phyloP scores from a whole-genome alignment of 768 basidiomycete species.

The Podaxis sp. region DNA sequence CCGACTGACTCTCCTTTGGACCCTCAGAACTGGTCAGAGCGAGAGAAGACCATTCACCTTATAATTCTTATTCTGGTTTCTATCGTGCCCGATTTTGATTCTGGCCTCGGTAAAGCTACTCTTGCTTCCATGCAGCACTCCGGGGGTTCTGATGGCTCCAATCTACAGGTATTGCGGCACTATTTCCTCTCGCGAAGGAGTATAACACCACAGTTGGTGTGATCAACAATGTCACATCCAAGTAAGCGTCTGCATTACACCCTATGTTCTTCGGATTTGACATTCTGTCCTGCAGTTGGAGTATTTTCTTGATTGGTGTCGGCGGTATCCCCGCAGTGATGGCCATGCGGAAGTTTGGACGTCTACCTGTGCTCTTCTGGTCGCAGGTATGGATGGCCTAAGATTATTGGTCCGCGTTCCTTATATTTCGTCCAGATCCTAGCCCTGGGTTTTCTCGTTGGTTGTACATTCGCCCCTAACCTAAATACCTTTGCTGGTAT shows the following conservation, averaged over 20 bases:
- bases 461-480: constrained; percentile 51
- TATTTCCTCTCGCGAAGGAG: constrained; percentile 58
- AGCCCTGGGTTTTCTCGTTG: constrained; percentile 50
- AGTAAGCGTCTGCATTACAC: constrained; percentile 24
- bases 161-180: constrained; percentile 44
- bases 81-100: constrained; percentile 67
- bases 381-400: constrained; percentile 45
- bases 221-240: constrained; percentile 65
- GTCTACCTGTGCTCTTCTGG: constrained; percentile 71
- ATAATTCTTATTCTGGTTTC: constrained; percentile 63
- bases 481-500: constrained; percentile 56
- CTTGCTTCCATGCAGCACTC: background rate
- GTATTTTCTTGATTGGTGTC: constrained; percentile 60
- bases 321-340: constrained; percentile 61
- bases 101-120: constrained; percentile 50
- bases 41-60: constrained; percentile 54
- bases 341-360: constrained; percentile 60
- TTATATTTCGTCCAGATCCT: constrained; percentile 38
- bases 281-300: constrained; percentile 44
- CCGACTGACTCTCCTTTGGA: constrained; percentile 59
- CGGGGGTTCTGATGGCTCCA: background rate
- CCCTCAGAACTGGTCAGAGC: constrained; percentile 65
- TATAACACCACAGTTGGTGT: constrained; percentile 54
- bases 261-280: background rate
- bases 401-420: background rate